Evolutionary conservation across 1,139 yeast species (phyloP), one percentile per base, ranked within the genome.

Genomic region (Yamadazyma triangularis): DNA sequence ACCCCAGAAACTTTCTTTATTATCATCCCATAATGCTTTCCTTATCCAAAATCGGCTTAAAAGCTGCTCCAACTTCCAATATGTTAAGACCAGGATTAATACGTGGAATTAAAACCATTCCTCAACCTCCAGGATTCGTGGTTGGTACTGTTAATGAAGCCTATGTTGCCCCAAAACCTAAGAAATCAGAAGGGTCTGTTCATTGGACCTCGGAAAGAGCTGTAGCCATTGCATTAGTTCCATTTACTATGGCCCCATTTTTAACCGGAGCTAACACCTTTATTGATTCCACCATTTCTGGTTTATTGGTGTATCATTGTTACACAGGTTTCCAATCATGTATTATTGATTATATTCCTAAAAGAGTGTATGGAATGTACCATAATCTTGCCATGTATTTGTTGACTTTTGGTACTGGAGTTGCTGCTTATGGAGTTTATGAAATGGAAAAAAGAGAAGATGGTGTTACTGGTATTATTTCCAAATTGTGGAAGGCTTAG

Each of bases 121-220:
- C 72, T 29, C 84, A 79, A 52, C 87, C 87, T 12, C 77, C 85
- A 26, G 89, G 89, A 9, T 60, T 68, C 44, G 71, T 82, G 33
- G 71, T 70, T 23, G 95, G 93, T 12, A 73, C 81, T 14, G 89
- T 84, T 31, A 88, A 88, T 57, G 96, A 88, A 38, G 83, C 95
- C 4, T 78, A 74, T 44, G 72, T 73, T 29, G 65, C 73, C 13
- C 94, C 95, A 24, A 59, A 64, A 31, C 59, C 80, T 2, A 69
- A 74, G 51, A 65, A 69, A 47, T 58, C 70, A 43, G 89, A 85
- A 50, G 96, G 96, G 19, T 79, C 95, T 4, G 79, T 76, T 55
- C 96, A 88, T 65, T 88, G 96, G 96, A 64, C 87, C 10, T 77
- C 81, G 48, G 96, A 89, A 57, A 73, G 88, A 45, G 48, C 75